phyloP scores from a whole-genome alignment of 352 stramenopile genomes.

The Aphanomyces euteiches region DNA sequence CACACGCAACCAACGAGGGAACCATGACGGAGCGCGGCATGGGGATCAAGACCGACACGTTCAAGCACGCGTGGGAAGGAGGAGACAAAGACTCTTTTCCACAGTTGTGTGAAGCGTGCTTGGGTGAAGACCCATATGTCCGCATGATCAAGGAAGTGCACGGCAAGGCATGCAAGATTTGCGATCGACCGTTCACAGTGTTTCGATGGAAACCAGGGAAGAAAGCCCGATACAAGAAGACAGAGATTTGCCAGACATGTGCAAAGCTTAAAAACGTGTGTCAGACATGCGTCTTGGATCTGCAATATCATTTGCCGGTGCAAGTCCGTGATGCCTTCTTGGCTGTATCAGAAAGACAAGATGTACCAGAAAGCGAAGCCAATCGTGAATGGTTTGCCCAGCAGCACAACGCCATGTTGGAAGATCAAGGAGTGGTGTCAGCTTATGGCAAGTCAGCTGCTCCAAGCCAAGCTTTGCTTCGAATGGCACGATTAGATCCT shows the following conservation, averaged over 20 bases:
- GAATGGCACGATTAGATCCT: constrained; percentile 78
- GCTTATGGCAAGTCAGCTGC: constrained; percentile 79
- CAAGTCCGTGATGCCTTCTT: constrained; percentile 92
- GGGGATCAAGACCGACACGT: constrained; percentile 81
- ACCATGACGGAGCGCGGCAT: constrained; percentile 80
- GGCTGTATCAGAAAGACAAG: constrained; percentile 52
- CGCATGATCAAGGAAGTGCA: constrained; percentile 98
- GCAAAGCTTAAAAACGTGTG: constrained; percentile 99
- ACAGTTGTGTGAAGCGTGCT: constrained; percentile 97
- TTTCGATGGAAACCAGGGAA: constrained; percentile 98
- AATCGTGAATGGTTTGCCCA: constrained; percentile 95
- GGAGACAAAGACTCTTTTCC: constrained; percentile 95
- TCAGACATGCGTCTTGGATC: constrained; percentile 97
- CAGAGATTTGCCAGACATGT: constrained; percentile 96
- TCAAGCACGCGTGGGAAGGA: constrained; percentile 78
- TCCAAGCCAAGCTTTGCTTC: constrained; percentile 74
- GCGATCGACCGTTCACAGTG: constrained; percentile 95
- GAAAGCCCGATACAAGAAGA: constrained; percentile 97
- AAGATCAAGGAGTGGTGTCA: constrained; percentile 84
- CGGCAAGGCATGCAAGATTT: constrained; percentile 98
- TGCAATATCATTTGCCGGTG: constrained; percentile 96
- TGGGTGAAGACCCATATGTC: constrained; percentile 99
- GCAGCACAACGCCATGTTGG: constrained; percentile 87
- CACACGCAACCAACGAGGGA: background rate
- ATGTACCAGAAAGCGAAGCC: constrained; percentile 90